phyloP scores from a whole-genome alignment of 805 yeast species.

The Candida incommunis region DNA sequence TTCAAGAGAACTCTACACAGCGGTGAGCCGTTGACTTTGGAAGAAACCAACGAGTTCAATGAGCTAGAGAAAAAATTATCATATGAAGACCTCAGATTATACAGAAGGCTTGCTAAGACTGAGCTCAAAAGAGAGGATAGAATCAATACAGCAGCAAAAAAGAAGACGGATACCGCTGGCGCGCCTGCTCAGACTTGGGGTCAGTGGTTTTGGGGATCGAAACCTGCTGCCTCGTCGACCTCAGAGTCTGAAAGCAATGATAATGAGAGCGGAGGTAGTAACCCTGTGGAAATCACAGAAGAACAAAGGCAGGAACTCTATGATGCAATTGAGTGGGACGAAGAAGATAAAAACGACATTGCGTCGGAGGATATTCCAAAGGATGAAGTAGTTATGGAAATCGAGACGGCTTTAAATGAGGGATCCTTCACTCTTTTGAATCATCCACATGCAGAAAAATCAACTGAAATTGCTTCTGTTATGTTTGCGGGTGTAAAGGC shows the following conservation, averaged over 20 bases:
- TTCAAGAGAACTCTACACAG: conserved; percentile 51
- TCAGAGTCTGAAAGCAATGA: conserved; percentile 5
- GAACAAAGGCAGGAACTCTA: conserved; percentile 83
- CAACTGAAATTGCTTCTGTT: conserved; percentile 52
- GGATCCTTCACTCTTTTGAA: conserved; percentile 61
- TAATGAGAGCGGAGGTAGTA: conserved; percentile 14
- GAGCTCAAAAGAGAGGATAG: conserved; percentile 26
- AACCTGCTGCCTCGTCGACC: conserved; percentile 2
- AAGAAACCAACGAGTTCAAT: conserved; percentile 28
- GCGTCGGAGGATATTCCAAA: conserved; percentile 41
- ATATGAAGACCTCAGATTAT: conserved; percentile 73
- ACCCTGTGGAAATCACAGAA: conserved; percentile 48
- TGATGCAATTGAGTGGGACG: conserved; percentile 88
- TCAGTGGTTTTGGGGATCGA: conserved; percentile 13
- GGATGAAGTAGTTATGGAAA: conserved; percentile 53
- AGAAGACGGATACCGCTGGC: conserved; percentile 3
- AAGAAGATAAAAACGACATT: conserved; percentile 20
- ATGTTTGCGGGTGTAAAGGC: conserved; percentile 71
- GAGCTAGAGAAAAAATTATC: conserved; percentile 44
- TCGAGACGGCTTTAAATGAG: conserved; percentile 51
- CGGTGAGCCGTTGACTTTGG: conserved; percentile 15
- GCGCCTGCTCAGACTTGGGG: conserved; percentile 11
- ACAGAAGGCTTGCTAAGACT: conserved; percentile 66
- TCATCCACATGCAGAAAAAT: conserved; percentile 21
- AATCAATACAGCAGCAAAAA: conserved; percentile 10